Base-by-base conservation (phyloP, 75 land plant genomes). In the Sequoia sempervirens region DNA sequence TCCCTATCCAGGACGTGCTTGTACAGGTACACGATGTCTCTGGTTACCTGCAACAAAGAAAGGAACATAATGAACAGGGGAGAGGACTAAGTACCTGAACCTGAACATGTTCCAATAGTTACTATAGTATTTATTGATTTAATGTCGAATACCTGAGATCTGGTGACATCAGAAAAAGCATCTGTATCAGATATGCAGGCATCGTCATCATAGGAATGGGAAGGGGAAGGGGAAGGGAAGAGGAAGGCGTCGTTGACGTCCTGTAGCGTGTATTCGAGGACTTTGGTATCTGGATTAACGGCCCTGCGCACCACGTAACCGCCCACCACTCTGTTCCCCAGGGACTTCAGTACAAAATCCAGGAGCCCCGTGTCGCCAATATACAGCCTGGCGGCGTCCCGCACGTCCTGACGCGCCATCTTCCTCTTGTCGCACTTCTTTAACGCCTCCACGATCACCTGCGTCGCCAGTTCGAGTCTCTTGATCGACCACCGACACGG, bases 331-430 rank as follows among this genome's bases (percentile, higher is more conserved):
- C 91, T 89, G 80, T 93, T 90, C 15, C 92, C 90, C 85, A 96
- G 82, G 15, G 95, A 93, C 50, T 96, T 96, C 40, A 96, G 88
- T 5, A 96, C 98, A 74, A 90, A 93, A 86, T 96, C 98, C 38
- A 96, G 90, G 36, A 96, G 86, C 2, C 98, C 98, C 2, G 98
- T 96, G 84, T 96, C 98, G 5, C 98, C 98, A 43, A 96, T 94
- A 84, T 89, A 90, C 41, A 88, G 80, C 61, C 96, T 79, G 0
- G 98, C 96, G 11, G 92, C 94, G 80, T 94, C 96, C 36, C 98
- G 85, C 13, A 95, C 88, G 73, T 93, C 95, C 83, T 94, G 96
- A 70, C 98, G 72, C 17, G 92, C 87, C 92, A 94, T 93, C 86
- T 88, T 90, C 13, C 83, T 43, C 52, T 82, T 87, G 13, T 87